A percentile compares a stretch with the other conserved stretches of the same genome.
Evolutionary conservation across 129 eudicot species (phyloP).

Genomic region (Centella asiatica): DNA sequence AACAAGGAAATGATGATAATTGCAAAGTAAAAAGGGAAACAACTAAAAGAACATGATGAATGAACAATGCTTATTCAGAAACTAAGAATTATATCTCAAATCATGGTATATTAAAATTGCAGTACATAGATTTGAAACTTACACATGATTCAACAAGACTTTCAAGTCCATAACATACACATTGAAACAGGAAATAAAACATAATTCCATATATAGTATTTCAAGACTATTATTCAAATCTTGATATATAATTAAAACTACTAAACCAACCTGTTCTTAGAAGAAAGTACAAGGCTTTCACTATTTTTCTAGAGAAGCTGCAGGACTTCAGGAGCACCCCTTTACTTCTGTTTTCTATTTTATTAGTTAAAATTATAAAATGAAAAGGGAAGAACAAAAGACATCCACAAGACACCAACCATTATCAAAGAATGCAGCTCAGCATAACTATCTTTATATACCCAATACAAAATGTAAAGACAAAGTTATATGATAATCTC

Average conservation of each 20-base stretch:
- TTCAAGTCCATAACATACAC: too few species aligned
- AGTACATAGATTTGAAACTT: too few species aligned
- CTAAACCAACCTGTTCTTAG: constrained; percentile 13
- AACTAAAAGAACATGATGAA: too few species aligned
- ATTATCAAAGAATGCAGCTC: constrained; percentile 14
- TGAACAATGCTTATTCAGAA: too few species aligned
- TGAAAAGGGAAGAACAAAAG: constrained; percentile 21
- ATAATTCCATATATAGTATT: not conserved
- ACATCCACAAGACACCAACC: constrained; percentile 21
- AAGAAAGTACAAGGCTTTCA: not conserved
- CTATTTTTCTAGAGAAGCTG: constrained; percentile 6
- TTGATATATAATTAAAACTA: not conserved
- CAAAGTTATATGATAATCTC: constrained; percentile 33
- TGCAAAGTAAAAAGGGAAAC: too few species aligned
- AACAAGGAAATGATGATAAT: too few species aligned
- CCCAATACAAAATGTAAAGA: constrained; percentile 20
- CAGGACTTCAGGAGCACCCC: not conserved
- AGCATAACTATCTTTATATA: constrained; percentile 21
- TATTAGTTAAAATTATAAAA: constrained; percentile 16
- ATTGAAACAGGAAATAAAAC: not conserved
- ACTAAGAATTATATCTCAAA: too few species aligned
- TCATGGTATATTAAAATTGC: too few species aligned
- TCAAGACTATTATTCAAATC: not conserved
- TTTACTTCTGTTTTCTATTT: not conserved
- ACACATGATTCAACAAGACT: too few species aligned